Percentiles rank a stretch among this genome's conserved stretches.
Evolutionary conservation across 768 basidiomycete genomes (phyloP).

Genomic region (Boletus edulis): DNA sequence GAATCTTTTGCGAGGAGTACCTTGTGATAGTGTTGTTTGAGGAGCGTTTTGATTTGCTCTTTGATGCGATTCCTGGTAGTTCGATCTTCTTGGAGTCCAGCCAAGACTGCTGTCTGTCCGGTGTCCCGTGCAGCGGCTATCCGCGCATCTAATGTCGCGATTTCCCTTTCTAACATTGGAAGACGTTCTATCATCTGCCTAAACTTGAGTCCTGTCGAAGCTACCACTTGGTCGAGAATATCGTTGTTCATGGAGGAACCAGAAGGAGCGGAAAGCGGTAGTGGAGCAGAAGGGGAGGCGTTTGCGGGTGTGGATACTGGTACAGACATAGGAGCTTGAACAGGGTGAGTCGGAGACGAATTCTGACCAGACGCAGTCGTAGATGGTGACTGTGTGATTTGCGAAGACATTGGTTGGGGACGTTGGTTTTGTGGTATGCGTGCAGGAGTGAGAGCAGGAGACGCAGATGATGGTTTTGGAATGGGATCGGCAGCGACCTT

Average conservation of each 20-base stretch:
- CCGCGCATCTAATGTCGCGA: conserved; percentile 12
- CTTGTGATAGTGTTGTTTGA: conserved; percentile 19
- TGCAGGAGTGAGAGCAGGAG: conserved; percentile 23
- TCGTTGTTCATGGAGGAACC: not conserved
- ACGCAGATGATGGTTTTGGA: conserved; percentile 17
- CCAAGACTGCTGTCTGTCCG: conserved; percentile 17
- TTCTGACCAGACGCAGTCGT: not conserved
- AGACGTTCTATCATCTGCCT: conserved; percentile 25
- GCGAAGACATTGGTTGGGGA: conserved; percentile 18
- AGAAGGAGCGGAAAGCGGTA: conserved; percentile 8
- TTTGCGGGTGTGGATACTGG: conserved; percentile 6
- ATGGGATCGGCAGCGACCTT: conserved; percentile 20
- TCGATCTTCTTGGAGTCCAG: conserved; percentile 13
- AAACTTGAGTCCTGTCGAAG: conserved; percentile 11
- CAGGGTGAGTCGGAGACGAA: conserved; percentile 8
- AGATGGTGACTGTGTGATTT: conserved; percentile 18
- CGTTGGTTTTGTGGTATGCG: conserved; percentile 21
- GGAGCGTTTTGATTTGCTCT: conserved; percentile 11
- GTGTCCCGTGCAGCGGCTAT: conserved; percentile 12
- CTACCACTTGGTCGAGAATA: conserved; percentile 16
- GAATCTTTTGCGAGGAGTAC: conserved; percentile 7
- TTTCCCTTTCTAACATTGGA: conserved; percentile 13
- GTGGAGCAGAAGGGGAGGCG: conserved; percentile 8
- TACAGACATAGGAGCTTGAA: conserved; percentile 2
- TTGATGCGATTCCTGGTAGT: not conserved